Conservation (phyloP, 2,329 filamentous ascomycete species). For the Fusarium sp. region DNA sequence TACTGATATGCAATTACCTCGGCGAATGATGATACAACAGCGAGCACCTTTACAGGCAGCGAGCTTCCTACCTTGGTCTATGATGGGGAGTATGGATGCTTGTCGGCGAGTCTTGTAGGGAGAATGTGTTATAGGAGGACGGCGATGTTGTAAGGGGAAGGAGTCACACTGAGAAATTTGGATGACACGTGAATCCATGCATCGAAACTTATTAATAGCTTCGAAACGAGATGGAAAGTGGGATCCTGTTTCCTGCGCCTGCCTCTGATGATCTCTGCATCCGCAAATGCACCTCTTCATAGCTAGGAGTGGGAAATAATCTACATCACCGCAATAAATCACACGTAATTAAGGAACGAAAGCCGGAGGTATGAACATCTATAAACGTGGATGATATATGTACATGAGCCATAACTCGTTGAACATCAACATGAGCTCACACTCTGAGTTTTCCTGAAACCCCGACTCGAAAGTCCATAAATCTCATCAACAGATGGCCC, state of each 20-base stretch:
- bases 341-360: not conserved
- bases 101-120: conserved; percentile 35
- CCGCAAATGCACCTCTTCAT: not conserved
- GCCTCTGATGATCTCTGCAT: not conserved
- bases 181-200: not conserved
- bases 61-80: conserved; percentile 13
- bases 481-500: conserved; percentile 55
- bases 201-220: conserved; percentile 8
- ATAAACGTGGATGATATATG: not conserved
- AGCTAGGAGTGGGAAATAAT: not conserved
- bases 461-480: not conserved
- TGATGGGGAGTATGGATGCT: conserved; percentile 39
- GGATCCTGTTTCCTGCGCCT: not conserved
- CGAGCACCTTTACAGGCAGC: conserved; percentile 6
- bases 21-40: conserved; percentile 22
- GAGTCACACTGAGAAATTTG: conserved; percentile 27
- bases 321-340: not conserved
- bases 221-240: not conserved
- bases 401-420: conserved; percentile 3
- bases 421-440: not conserved
- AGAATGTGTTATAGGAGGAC: conserved; percentile 18
- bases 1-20: conserved; percentile 22
- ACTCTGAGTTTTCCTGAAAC: not conserved
- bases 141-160: conserved; percentile 31
- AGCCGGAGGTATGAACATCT: not conserved